Conservation (phyloP, 805 yeast species). For the Cyberlindnera veronae region DNA sequence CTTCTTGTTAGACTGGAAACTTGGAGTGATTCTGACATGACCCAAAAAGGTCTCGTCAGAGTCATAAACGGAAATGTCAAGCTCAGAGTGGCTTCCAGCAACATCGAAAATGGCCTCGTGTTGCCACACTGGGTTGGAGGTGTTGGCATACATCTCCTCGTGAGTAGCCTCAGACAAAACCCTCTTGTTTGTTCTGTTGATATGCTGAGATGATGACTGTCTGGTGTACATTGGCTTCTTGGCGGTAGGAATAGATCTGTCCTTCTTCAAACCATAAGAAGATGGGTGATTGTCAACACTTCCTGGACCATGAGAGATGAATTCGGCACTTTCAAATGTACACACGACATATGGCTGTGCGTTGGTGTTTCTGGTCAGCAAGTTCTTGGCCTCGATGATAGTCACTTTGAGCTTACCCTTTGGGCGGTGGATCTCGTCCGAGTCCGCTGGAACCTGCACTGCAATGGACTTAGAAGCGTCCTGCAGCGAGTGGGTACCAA, state of each 20-base stretch:
- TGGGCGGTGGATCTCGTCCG: constrained; percentile 36
- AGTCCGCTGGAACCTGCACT: background rate
- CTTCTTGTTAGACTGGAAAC: constrained; percentile 31
- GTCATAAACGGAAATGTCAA: constrained; percentile 91
- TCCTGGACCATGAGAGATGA: constrained; percentile 77
- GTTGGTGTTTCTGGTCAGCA: constrained; percentile 50
- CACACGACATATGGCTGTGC: constrained; percentile 87
- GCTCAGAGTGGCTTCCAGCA: constrained; percentile 74
- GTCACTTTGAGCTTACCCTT: constrained; percentile 81
- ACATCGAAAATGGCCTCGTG: constrained; percentile 94
- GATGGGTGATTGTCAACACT: constrained; percentile 29
- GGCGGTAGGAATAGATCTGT: constrained; percentile 18
- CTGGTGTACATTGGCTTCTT: constrained; percentile 40
- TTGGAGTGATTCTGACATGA: constrained; percentile 71
- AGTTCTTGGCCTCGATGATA: constrained; percentile 74
- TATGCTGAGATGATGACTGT: constrained; percentile 41
- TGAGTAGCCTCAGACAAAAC: constrained; percentile 6
- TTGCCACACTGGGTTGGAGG: constrained; percentile 79
- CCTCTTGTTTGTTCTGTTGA: constrained; percentile 29
- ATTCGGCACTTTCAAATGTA: constrained; percentile 88
- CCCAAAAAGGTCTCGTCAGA: constrained; percentile 87
- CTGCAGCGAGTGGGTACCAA: background rate
- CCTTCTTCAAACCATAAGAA: constrained; percentile 12
- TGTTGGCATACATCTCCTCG: constrained; percentile 27
- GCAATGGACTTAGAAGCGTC: background rate